Conservation (phyloP, 2,329 filamentous ascomycete genomes). For the Fusarium foetens region DNA sequence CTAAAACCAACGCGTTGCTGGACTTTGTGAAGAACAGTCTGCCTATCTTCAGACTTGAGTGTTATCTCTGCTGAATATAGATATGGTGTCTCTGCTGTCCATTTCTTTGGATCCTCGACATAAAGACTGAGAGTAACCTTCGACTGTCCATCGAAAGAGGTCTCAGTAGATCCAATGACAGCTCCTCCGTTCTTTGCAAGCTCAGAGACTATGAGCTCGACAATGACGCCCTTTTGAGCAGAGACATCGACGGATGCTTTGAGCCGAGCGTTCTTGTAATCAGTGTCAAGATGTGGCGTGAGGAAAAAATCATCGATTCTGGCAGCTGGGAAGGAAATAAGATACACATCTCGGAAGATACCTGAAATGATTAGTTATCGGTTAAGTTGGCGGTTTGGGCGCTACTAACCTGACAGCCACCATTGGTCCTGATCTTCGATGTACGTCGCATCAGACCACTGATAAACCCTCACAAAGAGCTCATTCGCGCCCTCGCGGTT, state of each 20-base stretch:
- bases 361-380: slow-evolving; percentile 52
- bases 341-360: slow-evolving; percentile 74
- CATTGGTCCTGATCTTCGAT: slow-evolving; percentile 78
- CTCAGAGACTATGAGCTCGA: slow-evolving; percentile 59
- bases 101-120: slow-evolving; percentile 66
- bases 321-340: slow-evolving; percentile 65
- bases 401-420: slow-evolving; percentile 71
- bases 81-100: slow-evolving; percentile 74
- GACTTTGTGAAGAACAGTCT: slow-evolving; percentile 51
- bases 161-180: slow-evolving; percentile 50
- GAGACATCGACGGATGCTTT: slow-evolving; percentile 58
- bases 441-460: slow-evolving; percentile 75
- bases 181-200: slow-evolving; percentile 33
- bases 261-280: slow-evolving; percentile 60
- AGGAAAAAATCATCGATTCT: slow-evolving; percentile 68
- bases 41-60: slow-evolving; percentile 52
- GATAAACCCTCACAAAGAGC: slow-evolving; percentile 73
- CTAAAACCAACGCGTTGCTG: slow-evolving; percentile 71
- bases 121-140: slow-evolving; percentile 56
- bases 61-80: slow-evolving; percentile 70
- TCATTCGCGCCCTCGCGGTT: slow-evolving; percentile 58
- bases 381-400: slow-evolving; percentile 56
- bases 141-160: slow-evolving; percentile 41
- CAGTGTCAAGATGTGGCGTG: slow-evolving; percentile 65
- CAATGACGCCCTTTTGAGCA: slow-evolving; percentile 46